Conservation (phyloP, 352 stramenopile species). For the Phytophthora megakarya region DNA sequence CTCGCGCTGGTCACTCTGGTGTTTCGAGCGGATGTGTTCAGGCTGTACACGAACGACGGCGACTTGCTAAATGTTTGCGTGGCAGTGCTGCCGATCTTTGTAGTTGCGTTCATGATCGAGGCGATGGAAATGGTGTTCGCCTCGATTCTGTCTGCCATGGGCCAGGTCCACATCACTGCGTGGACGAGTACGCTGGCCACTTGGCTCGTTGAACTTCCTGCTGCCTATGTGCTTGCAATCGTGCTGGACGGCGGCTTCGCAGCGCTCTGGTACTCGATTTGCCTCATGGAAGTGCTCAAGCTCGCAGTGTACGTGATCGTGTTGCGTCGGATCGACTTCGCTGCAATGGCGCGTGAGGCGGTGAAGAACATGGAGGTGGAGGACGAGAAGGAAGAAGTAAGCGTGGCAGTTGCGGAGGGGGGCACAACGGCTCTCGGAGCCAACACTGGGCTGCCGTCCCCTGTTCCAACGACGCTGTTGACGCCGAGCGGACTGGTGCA, state of each 20-base stretch:
- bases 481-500: conserved; percentile 28
- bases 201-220: conserved; percentile 31
- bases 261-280: conserved; percentile 40
- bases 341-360: conserved; percentile 25
- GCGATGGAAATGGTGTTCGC: conserved; percentile 39
- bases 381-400: conserved; percentile 31
- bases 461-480: conserved; percentile 32
- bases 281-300: conserved; percentile 40
- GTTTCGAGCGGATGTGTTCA: conserved; percentile 32
- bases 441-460: conserved; percentile 31
- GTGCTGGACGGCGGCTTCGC: conserved; percentile 28
- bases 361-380: conserved; percentile 40
- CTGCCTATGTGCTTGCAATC: conserved; percentile 31
- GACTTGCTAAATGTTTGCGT: conserved; percentile 32
- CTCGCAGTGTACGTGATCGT: conserved; percentile 29
- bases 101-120: conserved; percentile 37
- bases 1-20: conserved; percentile 25
- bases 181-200: conserved; percentile 34
- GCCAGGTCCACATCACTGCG: conserved; percentile 32
- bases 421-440: conserved; percentile 28
- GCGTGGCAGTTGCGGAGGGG: conserved; percentile 25
- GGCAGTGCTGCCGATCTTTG: conserved; percentile 32
- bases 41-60: conserved; percentile 32
- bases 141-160: conserved; percentile 34
- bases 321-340: conserved; percentile 31